Conservation (phyloP, 2,329 filamentous ascomycete species). For the Seiridium cupressi region DNA sequence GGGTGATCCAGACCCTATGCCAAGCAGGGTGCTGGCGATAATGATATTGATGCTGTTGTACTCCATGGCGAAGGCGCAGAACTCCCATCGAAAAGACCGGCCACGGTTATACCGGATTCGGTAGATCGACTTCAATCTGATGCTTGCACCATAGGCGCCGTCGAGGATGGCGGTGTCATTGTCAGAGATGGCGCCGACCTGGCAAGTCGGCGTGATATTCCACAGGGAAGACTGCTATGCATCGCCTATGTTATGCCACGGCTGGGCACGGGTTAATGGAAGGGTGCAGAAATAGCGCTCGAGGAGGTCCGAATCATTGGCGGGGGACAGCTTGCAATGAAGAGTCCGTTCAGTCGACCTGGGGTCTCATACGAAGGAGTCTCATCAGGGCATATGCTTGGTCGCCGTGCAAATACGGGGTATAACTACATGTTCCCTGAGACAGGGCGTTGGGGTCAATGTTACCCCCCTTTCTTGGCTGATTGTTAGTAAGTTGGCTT, state of each 20-base stretch:
- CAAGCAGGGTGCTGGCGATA: neutral
- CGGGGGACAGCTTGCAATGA: constrained; percentile 33
- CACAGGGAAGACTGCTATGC: constrained; percentile 37
- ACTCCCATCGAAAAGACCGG: neutral
- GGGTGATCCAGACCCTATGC: neutral
- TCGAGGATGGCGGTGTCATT: constrained; percentile 39
- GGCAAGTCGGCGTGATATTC: constrained; percentile 39
- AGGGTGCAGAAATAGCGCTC: constrained; percentile 42
- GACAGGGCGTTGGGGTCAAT: neutral
- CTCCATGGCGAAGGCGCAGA: neutral
- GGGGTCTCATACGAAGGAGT: constrained; percentile 29
- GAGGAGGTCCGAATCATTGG: constrained; percentile 30
- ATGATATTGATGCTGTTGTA: neutral
- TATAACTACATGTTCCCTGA: neutral
- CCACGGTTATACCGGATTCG: neutral
- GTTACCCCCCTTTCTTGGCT: neutral
- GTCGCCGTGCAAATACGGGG: constrained; percentile 24
- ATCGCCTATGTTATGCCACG: constrained; percentile 39
- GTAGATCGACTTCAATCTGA: constrained; percentile 34
- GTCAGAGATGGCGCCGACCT: constrained; percentile 35
- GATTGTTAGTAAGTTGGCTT: too few species aligned
- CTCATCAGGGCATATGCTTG: constrained; percentile 36
- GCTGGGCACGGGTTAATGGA: constrained; percentile 25
- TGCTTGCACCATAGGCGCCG: constrained; percentile 27
- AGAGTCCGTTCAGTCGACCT: constrained; percentile 29